A percentile compares a stretch with the other conserved stretches of the same genome.
Conservation (phyloP, 1,284 basidiomycete species). For the Marasmius tenuissimus region DNA sequence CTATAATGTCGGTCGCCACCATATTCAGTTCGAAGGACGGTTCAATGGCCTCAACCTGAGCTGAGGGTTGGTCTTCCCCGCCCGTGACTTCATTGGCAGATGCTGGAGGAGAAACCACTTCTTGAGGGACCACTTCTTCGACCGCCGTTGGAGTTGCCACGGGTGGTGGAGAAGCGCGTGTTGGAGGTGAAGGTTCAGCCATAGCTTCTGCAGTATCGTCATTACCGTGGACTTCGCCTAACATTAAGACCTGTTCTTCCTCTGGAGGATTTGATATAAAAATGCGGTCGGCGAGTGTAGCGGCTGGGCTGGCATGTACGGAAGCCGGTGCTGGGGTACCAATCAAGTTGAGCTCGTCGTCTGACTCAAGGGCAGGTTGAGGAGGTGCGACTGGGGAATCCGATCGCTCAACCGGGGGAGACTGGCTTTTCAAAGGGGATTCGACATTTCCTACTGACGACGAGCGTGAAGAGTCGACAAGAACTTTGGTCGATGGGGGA, state of each 20-base stretch:
- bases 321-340: slow-evolving; percentile 14
- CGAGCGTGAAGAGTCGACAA: background rate
- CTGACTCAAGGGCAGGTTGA: slow-evolving; percentile 15
- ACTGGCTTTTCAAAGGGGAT: slow-evolving; percentile 1
- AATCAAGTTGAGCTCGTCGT: slow-evolving; percentile 27
- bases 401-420: background rate
- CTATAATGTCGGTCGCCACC: too few relatives aligned
- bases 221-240: background rate
- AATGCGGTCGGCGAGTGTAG: background rate
- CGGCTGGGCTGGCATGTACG: background rate
- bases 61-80: background rate
- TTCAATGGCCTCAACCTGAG: too few relatives aligned
- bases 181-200: background rate
- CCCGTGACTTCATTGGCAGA: background rate
- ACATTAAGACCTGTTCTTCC: background rate
- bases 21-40: too few relatives aligned
- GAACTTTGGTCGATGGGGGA: slow-evolving; percentile 1
- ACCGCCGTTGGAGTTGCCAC: background rate
- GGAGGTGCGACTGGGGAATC: background rate
- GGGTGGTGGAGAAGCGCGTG: background rate
- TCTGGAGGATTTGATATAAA: slow-evolving; percentile 6
- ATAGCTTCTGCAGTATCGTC: background rate
- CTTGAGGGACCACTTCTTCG: background rate
- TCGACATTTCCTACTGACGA: slow-evolving; percentile 4
- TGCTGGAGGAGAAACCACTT: background rate